A percentile compares a stretch with the other conserved stretches of the same genome.
These are phyloP conservation scores for Suillus decipiens DNA, from an alignment of 768 basidiomycete species.

Conservation along the genomic window DNA sequence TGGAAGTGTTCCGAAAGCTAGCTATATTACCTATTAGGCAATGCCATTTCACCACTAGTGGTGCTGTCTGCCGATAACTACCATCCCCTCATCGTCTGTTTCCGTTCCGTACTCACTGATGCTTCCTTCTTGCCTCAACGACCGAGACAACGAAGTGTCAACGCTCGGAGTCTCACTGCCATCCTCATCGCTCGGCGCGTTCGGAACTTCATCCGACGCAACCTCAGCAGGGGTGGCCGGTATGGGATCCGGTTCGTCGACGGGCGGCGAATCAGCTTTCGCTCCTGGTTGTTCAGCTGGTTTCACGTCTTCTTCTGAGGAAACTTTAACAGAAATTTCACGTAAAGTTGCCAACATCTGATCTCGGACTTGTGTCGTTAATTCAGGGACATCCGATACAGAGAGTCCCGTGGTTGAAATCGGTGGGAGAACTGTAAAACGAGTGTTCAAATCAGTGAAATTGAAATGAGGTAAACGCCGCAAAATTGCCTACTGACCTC, in stretches of 20 bases:
- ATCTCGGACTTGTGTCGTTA: constrained; percentile 67
- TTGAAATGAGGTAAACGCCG: neutral
- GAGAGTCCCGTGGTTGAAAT: constrained; percentile 75
- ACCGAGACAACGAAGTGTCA: constrained; percentile 29
- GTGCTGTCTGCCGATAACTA: constrained; percentile 66
- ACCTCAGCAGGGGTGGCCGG: constrained; percentile 27
- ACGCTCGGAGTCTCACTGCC: constrained; percentile 27
- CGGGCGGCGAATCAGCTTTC: constrained; percentile 22
- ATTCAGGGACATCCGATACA: constrained; percentile 63
- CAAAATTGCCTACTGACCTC: constrained; percentile 46
- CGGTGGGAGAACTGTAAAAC: constrained; percentile 80
- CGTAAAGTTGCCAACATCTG: constrained; percentile 78
- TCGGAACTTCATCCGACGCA: constrained; percentile 29
- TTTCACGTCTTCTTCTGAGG: constrained; percentile 25
- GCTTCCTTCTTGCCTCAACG: constrained; percentile 48
- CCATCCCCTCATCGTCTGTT: constrained; percentile 86
- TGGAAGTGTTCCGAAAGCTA: neutral
- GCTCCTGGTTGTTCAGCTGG: constrained; percentile 22
- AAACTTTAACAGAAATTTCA: constrained; percentile 68
- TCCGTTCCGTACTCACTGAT: constrained; percentile 71
- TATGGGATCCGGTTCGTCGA: constrained; percentile 12
- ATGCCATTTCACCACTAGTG: constrained; percentile 13
- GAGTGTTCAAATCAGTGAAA: constrained; percentile 12
- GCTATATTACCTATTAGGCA: constrained; percentile 1
- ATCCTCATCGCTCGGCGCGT: constrained; percentile 25